Percentiles rank a stretch among this genome's conserved stretches.
phyloP scores from a whole-genome alignment of 768 basidiomycete species.

The Lactarius akahatsu region DNA sequence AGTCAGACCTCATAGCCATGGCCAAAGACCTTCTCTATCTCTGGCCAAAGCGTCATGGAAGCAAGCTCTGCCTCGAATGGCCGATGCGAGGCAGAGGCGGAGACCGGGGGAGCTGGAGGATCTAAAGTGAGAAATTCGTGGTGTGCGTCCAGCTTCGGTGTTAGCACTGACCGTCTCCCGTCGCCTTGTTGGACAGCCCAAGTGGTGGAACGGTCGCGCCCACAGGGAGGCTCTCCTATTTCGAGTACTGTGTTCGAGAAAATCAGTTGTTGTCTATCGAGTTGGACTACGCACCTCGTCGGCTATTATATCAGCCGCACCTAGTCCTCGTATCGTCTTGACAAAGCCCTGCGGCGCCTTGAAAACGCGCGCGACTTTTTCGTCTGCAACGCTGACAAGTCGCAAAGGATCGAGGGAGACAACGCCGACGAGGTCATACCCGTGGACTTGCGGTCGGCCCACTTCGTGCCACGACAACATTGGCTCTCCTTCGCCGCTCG shows the following conservation, averaged over 20 bases:
- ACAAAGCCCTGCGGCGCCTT: slow-evolving; percentile 87
- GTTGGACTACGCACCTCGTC: slow-evolving; percentile 46
- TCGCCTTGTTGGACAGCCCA: slow-evolving; percentile 91
- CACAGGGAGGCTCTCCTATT: slow-evolving; percentile 59
- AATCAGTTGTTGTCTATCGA: slow-evolving; percentile 1
- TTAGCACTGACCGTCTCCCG: slow-evolving; percentile 56
- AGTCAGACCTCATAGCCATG: slow-evolving; percentile 90
- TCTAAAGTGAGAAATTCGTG: slow-evolving; percentile 5
- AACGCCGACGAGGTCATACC: slow-evolving; percentile 85
- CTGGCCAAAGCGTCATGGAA: slow-evolving; percentile 90
- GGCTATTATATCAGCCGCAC: slow-evolving; percentile 46
- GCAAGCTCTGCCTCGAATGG: slow-evolving; percentile 93
- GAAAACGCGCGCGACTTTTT: slow-evolving; percentile 93
- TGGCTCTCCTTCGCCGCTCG: slow-evolving; percentile 20
- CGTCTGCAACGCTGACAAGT: slow-evolving; percentile 92
- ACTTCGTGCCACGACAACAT: slow-evolving; percentile 78
- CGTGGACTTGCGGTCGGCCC: slow-evolving; percentile 92
- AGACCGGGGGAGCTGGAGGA: slow-evolving; percentile 30
- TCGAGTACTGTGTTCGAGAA: slow-evolving; percentile 1
- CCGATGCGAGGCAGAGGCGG: slow-evolving; percentile 35
- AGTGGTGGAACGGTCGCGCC: slow-evolving; percentile 91
- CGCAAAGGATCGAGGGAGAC: slow-evolving; percentile 72
- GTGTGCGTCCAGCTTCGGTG: not conserved
- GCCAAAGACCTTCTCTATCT: slow-evolving; percentile 94
- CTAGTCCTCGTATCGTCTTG: slow-evolving; percentile 53